Conservation (phyloP, 192 early-diverging fungal genomes). For the Coemansia sp. region DNA sequence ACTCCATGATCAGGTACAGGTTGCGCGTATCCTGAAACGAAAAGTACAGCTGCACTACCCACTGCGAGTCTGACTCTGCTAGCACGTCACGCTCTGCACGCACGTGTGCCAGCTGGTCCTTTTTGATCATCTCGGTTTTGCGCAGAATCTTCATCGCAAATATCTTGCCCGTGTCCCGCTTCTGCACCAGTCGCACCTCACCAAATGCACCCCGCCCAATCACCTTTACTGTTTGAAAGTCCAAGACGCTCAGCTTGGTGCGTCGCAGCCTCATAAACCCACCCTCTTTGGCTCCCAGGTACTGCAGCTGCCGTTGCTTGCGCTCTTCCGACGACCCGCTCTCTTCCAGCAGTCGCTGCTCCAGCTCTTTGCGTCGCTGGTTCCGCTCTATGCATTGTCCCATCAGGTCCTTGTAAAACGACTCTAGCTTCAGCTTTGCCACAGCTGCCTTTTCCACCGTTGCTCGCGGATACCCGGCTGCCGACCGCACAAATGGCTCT, state of each 20-base stretch:
- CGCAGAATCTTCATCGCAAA: conserved; percentile 97
- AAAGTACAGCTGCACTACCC: conserved; percentile 98
- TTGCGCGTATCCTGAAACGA: conserved; percentile 95
- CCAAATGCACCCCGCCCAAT: conserved; percentile 99
- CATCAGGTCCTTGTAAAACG: conserved; percentile 88
- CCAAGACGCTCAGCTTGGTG: conserved; percentile 81
- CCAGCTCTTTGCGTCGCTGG: conserved; percentile 74
- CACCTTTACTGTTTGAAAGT: conserved; percentile 95
- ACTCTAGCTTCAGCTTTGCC: conserved; percentile 87
- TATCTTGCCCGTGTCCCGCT: conserved; percentile 93
- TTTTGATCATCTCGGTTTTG: conserved; percentile 98
- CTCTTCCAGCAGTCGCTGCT: conserved; percentile 70
- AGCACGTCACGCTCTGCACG: conserved; percentile 98
- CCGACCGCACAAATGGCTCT: conserved; percentile 64
- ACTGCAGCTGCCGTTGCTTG: conserved; percentile 76
- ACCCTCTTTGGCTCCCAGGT: conserved; percentile 84
- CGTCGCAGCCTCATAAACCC: conserved; percentile 91
- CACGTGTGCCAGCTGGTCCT: conserved; percentile 98
- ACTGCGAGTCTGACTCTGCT: conserved; percentile 92
- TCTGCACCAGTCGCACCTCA: conserved; percentile 96
- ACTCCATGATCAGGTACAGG: conserved; percentile 99
- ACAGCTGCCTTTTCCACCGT: conserved; percentile 84
- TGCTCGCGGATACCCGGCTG: conserved; percentile 71
- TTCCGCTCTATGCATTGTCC: conserved; percentile 86
- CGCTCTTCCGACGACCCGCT: conserved; percentile 78